Base-by-base conservation (phyloP, 2,329 filamentous ascomycete species). In the Geosmithia flava region DNA sequence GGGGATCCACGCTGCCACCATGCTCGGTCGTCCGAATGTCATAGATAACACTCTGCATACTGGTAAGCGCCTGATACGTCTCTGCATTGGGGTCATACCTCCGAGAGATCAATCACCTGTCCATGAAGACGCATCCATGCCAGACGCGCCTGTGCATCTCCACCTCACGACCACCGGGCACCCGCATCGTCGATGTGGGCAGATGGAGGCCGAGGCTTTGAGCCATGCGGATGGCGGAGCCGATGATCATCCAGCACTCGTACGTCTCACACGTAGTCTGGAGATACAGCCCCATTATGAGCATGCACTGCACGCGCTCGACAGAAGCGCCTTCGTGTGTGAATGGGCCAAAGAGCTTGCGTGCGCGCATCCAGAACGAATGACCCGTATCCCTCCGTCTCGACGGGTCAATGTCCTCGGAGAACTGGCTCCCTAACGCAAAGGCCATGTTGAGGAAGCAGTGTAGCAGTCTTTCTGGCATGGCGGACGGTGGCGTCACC, bases 231-330 rank as follows among this genome's bases (percentile, higher is more conserved):
- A 72, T 64, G 0, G 69, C 69, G 2, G 68, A 58, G 0, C 70
- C 70, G 1, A 69, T 65, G 4, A 69, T 63, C 56, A 74, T 71
- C 71, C 71, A 74, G 1, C 67, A 72, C 49, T 71, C 66, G 49
- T 72, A 67, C 0, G 67, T 64, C 4, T 65, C 64, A 16, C 69
- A 65, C 0, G 70, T 73, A 42, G 70, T 70, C 42, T 74, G 71
- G 0, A 74, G 55, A 50, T 73, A 74, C 42, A 71, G 70, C 7
- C 66, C 68, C 52, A 71, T 69, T 3, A 74, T 56, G 0, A 74
- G 53, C 1, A 73, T 56, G 41, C 65, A 71, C 51, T 74, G 70
- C 1, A 74, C 67, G 1, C 70, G 49, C 42, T 66, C 68, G 0
- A 68, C 53, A 0, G 69, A 72, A 0, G 39, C 39, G 43, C 27